These are phyloP conservation scores for Stereocaulon alpinum DNA, from an alignment of 495 filamentous ascomycete genomes.

Conservation along the genomic window DNA sequence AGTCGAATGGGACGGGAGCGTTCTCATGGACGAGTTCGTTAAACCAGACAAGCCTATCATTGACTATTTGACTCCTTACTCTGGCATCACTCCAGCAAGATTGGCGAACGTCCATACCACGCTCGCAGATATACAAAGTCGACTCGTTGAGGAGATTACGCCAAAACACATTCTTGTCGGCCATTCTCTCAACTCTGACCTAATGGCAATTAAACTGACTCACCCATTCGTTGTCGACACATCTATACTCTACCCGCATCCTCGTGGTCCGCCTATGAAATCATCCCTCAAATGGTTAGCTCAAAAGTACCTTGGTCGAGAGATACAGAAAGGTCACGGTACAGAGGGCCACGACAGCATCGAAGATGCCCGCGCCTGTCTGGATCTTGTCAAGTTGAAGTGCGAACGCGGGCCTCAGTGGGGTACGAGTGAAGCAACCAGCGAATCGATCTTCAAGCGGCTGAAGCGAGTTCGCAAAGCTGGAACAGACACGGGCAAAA, in stretches of 20 bases:
- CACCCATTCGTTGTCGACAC: constrained; percentile 94
- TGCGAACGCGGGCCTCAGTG: constrained; percentile 82
- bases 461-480: constrained; percentile 51
- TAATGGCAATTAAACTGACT: constrained; percentile 69
- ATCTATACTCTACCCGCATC: constrained; percentile 71
- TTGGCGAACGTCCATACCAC: constrained; percentile 74
- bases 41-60: constrained; percentile 76
- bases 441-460: constrained; percentile 81
- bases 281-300: constrained; percentile 62
- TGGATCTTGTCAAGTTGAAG: constrained; percentile 90
- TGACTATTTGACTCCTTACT: constrained; percentile 81
- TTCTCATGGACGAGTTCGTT: constrained; percentile 79
- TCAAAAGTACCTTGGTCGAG: constrained; percentile 55
- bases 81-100: constrained; percentile 80
- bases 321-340: constrained; percentile 70
- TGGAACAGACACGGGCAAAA: constrained; percentile 45
- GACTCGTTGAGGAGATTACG: constrained; percentile 60
- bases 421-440: constrained; percentile 62
- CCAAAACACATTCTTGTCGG: constrained; percentile 74
- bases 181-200: constrained; percentile 85
- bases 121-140: constrained; percentile 69
- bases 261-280: constrained; percentile 60
- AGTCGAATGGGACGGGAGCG: constrained; percentile 72
- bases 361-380: constrained; percentile 80
- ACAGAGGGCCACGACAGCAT: constrained; percentile 74